Evolutionary conservation across 352 stramenopile species (phyloP).

Genomic region (Globisporangium viniferum): DNA sequence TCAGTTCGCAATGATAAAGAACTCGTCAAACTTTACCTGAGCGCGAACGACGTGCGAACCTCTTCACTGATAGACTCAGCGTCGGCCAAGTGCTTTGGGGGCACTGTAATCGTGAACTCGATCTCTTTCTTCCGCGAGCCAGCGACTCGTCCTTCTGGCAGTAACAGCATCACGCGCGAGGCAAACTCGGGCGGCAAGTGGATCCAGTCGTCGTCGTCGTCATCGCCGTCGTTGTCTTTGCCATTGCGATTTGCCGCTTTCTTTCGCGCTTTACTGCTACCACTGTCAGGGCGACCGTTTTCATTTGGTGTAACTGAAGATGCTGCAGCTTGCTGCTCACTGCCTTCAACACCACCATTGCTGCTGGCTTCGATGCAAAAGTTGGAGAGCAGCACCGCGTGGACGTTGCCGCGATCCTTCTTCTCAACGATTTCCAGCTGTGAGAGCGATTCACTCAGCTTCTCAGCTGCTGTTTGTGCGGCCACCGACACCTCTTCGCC

Average conservation of each 20-base stretch:
- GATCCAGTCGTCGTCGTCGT: slow-evolving; percentile 67
- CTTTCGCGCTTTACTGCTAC: background rate
- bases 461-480: background rate
- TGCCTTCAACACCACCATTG: background rate
- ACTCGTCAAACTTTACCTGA: slow-evolving; percentile 21
- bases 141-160: slow-evolving; percentile 53
- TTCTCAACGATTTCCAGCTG: slow-evolving; percentile 9
- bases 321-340: background rate
- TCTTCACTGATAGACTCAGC: slow-evolving; percentile 4
- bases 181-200: slow-evolving; percentile 67
- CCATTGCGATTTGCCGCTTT: background rate
- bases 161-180: slow-evolving; percentile 62
- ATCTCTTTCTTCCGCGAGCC: slow-evolving; percentile 55
- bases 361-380: background rate
- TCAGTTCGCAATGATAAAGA: background rate
- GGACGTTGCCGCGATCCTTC: background rate
- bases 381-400: slow-evolving; percentile 10
- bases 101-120: slow-evolving; percentile 60
- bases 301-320: background rate
- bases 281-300: background rate
- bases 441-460: slow-evolving; percentile 1
- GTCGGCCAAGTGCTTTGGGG: slow-evolving; percentile 7
- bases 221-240: slow-evolving; percentile 5
- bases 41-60: slow-evolving; percentile 59
- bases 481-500: slow-evolving; percentile 4